A percentile compares a stretch with the other conserved stretches of the same genome.
phyloP scores from a whole-genome alignment of 2,329 filamentous ascomycete species.

The Fusarium sp. region DNA sequence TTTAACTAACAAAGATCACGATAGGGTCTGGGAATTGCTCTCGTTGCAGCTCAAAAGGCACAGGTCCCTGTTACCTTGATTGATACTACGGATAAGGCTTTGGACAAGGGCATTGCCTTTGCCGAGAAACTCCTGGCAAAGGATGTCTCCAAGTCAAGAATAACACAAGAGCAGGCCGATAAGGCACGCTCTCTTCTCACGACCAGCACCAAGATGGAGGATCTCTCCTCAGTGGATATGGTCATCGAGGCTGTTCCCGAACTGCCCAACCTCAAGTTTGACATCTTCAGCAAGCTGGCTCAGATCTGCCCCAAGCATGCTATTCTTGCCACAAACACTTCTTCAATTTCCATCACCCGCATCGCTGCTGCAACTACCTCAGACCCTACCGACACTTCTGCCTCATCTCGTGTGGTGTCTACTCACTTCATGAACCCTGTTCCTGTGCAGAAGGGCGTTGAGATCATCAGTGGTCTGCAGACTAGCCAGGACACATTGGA shows the following conservation, averaged over 20 bases:
- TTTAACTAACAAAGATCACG: conserved; percentile 32
- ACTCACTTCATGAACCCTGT: conserved; percentile 99
- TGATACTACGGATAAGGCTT: conserved; percentile 83
- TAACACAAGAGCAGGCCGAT: conserved; percentile 85
- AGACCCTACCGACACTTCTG: conserved; percentile 82
- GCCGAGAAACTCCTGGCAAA: conserved; percentile 94
- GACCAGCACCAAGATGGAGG: conserved; percentile 78
- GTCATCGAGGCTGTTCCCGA: conserved; percentile 98
- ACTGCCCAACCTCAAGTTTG: conserved; percentile 86
- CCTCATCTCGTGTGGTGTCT: conserved; percentile 88
- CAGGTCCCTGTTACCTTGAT: conserved; percentile 86
- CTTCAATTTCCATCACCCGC: conserved; percentile 96
- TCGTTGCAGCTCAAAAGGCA: conserved; percentile 89
- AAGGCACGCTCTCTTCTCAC: conserved; percentile 76
- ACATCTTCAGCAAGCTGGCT: conserved; percentile 87
- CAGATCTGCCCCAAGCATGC: conserved; percentile 85
- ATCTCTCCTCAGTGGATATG: conserved; percentile 88
- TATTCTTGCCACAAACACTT: conserved; percentile 96
- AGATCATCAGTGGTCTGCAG: conserved; percentile 95
- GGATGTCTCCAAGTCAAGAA: conserved; percentile 87
- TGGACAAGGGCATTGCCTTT: conserved; percentile 91
- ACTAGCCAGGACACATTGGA: conserved; percentile 86
- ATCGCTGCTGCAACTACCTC: conserved; percentile 88
- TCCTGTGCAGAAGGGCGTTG: conserved; percentile 94
- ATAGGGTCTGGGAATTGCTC: conserved; percentile 93